Conservation (phyloP, 139 green algal genomes). For the Chlamydomonas incerta region DNA sequence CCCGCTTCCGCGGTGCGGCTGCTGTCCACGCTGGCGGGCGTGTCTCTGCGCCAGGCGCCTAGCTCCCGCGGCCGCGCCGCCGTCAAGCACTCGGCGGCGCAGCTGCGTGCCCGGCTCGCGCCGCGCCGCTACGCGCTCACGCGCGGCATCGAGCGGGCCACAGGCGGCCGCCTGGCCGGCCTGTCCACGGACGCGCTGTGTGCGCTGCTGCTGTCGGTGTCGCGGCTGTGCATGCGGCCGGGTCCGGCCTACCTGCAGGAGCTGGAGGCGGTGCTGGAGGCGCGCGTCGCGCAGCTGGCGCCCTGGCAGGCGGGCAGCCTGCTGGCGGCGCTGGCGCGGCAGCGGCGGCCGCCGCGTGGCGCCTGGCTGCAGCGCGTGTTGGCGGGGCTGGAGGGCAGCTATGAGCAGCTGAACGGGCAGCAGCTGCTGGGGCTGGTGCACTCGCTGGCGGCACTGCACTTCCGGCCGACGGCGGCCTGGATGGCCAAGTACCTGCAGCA, state of each 20-base stretch:
- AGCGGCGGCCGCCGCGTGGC: neutral
- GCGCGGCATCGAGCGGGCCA: neutral
- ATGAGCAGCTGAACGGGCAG: neutral
- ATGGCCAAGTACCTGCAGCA: neutral
- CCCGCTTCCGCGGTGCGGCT: constrained; percentile 2
- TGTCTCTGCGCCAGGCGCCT: neutral
- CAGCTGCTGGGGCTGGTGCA: constrained; percentile 17
- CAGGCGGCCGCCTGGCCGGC: neutral
- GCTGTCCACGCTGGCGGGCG: neutral
- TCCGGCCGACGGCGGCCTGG: constrained; percentile 6
- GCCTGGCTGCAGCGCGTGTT: neutral
- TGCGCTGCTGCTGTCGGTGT: neutral
- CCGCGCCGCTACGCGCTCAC: neutral
- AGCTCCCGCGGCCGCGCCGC: neutral
- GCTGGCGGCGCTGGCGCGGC: neutral
- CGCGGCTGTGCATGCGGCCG: constrained; percentile 5
- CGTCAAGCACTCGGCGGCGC: neutral
- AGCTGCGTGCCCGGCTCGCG: neutral
- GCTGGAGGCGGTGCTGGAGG: neutral
- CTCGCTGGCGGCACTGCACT: constrained; percentile 13
- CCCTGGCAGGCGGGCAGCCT: neutral
- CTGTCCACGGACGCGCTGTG: neutral
- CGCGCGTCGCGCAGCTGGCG: neutral
- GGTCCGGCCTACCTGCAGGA: neutral
- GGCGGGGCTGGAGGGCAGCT: neutral